Conservation (phyloP, 108 stramenopile genomes). For the Cyclotella baltica region DNA sequence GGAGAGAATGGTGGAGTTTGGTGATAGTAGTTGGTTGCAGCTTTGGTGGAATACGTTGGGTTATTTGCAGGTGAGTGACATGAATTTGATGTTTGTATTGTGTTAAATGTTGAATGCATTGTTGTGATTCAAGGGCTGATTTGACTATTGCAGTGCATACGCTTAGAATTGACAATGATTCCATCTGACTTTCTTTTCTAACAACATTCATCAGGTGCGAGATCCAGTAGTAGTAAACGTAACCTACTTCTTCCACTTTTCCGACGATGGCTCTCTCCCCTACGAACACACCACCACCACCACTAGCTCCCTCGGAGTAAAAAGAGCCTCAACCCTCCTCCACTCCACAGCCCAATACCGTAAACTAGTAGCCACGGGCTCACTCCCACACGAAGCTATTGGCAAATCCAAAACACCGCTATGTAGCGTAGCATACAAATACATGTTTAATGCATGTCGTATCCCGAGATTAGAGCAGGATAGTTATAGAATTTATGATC, state of each 20-base stretch:
- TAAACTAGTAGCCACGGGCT: slow-evolving; percentile 70
- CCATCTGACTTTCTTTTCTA: slow-evolving; percentile 2
- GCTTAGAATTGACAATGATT: too few species aligned
- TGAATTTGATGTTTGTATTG: background rate
- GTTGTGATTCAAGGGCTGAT: background rate
- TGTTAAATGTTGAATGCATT: background rate
- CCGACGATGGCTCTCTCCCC: slow-evolving; percentile 68
- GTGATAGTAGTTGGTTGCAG: slow-evolving; percentile 82
- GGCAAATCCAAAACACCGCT: slow-evolving; percentile 74
- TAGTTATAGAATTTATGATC: slow-evolving; percentile 85
- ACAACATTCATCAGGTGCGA: slow-evolving; percentile 50
- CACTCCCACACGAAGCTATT: slow-evolving; percentile 67
- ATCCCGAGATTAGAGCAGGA: slow-evolving; percentile 78
- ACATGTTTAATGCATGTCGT: slow-evolving; percentile 93
- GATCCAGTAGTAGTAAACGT: slow-evolving; percentile 90
- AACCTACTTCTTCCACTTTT: slow-evolving; percentile 89
- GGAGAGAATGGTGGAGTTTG: slow-evolving; percentile 57
- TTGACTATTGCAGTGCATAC: background rate
- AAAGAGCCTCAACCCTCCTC: slow-evolving; percentile 76
- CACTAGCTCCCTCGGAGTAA: slow-evolving; percentile 34
- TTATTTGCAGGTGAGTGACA: slow-evolving; percentile 72
- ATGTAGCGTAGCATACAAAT: slow-evolving; percentile 87
- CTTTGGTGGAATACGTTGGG: slow-evolving; percentile 90
- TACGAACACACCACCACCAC: slow-evolving; percentile 21
- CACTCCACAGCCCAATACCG: slow-evolving; percentile 79